These are phyloP conservation scores for maize (Zea mays) DNA, from an alignment of 176 grass and related monocot species.

Conservation along the genomic window Zm-B73-REFERENCE-NAM-5.0 NC_050096.1:67229001-67229500, in stretches of 20 bases:
- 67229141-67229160: neutral
- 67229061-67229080: neutral
- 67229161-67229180: constrained; percentile 21
- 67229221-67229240: constrained; percentile 1
- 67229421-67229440: too few relatives aligned
- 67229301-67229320: constrained; percentile 20
- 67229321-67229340: neutral
- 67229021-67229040: constrained; percentile 20
- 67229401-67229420: neutral
- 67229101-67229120: constrained; percentile 7
- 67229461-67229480: too few relatives aligned
- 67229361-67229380: neutral
- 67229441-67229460: too few relatives aligned
- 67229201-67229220: neutral
- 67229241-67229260: neutral
- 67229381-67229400: neutral
- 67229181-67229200: neutral
- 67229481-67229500: too few relatives aligned
- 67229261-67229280: constrained; percentile 34
- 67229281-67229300: neutral
- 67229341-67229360: neutral
- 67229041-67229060: neutral
- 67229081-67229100: constrained; percentile 18
- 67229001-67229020: constrained; percentile 25
- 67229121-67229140: constrained; percentile 6